Percentiles rank a stretch among this genome's conserved stretches.
These are phyloP conservation scores for Elaeis oleifera DNA, from an alignment of 202 grass and related monocot species.

Conservation along the genomic window DNA sequence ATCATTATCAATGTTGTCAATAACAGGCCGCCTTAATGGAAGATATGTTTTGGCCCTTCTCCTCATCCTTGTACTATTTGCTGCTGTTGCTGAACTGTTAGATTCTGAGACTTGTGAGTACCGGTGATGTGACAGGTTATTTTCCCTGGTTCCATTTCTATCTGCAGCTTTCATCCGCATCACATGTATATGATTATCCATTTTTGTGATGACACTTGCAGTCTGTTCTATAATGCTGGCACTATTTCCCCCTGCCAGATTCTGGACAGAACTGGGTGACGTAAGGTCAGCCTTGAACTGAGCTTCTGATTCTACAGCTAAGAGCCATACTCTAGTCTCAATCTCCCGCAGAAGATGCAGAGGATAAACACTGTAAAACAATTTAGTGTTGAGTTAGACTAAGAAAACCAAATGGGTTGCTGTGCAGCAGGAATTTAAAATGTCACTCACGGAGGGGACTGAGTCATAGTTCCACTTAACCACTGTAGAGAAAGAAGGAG, in stretches of 20 bases:
- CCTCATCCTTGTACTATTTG: slow-evolving; percentile 55
- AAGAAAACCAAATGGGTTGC: neutral
- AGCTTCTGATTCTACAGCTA: slow-evolving; percentile 88
- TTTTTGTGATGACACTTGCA: slow-evolving; percentile 76
- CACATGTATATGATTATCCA: slow-evolving; percentile 82
- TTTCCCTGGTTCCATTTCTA: slow-evolving; percentile 48
- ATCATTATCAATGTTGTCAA: slow-evolving; percentile 52
- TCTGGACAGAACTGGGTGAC: slow-evolving; percentile 46
- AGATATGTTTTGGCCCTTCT: slow-evolving; percentile 58
- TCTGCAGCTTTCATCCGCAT: slow-evolving; percentile 44
- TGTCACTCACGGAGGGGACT: slow-evolving; percentile 69
- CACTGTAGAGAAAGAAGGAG: slow-evolving; percentile 84
- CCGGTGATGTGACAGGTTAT: slow-evolving; percentile 29
- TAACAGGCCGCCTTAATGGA: slow-evolving; percentile 39
- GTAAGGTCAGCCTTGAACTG: slow-evolving; percentile 53
- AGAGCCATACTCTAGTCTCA: slow-evolving; percentile 96
- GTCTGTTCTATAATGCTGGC: slow-evolving; percentile 91
- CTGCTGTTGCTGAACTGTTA: slow-evolving; percentile 35
- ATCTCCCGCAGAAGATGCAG: slow-evolving; percentile 92
- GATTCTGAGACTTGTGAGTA: slow-evolving; percentile 37
- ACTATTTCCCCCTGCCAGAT: slow-evolving; percentile 46
- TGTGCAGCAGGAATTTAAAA: neutral
- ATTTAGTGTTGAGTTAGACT: neutral
- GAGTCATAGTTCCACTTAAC: slow-evolving; percentile 96
- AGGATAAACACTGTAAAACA: slow-evolving; percentile 70